Evolutionary conservation across 164 flowering plant species (phyloP).

Genomic region (Buxus sempervirens): DNA sequence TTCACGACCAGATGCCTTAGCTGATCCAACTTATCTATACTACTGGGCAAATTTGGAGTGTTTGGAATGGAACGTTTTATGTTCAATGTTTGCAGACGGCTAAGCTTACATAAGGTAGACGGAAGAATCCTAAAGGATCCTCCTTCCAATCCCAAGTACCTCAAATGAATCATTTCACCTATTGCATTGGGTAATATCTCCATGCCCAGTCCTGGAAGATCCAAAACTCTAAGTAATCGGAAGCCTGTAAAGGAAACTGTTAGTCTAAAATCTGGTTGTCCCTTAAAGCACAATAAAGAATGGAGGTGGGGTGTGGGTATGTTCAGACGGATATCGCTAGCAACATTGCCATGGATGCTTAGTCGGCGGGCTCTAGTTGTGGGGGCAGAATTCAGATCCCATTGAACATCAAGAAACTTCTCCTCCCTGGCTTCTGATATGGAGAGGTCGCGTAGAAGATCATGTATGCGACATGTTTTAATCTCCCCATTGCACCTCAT

Average conservation of each 20-base stretch:
- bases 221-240: conserved; percentile 11
- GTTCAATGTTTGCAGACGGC: not conserved
- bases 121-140: not conserved
- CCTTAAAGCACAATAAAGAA: not conserved
- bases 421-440: not conserved
- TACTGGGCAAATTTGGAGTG: no score
- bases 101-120: not conserved
- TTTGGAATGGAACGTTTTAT: not conserved
- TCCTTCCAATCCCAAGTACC: no score
- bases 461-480: not conserved
- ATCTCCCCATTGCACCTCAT: not conserved
- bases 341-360: not conserved
- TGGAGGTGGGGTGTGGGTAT: not conserved
- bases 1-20: not conserved
- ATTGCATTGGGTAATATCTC: not conserved
- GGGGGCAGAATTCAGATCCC: not conserved
- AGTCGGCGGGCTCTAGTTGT: not conserved
- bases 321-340: not conserved
- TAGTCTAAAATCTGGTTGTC: not conserved
- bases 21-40: not conserved
- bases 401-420: not conserved
- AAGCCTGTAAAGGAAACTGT: not conserved
- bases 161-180: no score
- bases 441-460: not conserved
- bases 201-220: not conserved